A percentile compares a stretch with the other conserved stretches of the same genome.
These are phyloP conservation scores for Populus deltoides DNA, from an alignment of 345 rosid genomes.

Conservation along the genomic window DNA sequence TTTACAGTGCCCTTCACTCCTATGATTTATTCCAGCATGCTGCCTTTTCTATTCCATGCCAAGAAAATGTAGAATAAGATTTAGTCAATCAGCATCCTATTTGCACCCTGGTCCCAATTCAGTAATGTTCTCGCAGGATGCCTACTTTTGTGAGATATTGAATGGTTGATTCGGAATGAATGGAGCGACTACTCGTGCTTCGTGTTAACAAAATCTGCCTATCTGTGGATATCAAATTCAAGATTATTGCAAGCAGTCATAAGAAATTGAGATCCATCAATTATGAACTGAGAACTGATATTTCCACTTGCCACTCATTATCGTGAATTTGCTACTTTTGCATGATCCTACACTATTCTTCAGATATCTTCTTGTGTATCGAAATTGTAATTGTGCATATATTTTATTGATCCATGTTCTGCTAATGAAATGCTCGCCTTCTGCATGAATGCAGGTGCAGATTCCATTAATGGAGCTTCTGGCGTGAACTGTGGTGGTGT, in stretches of 20 bases:
- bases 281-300: not conserved
- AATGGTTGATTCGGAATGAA: not conserved
- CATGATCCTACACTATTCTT: not conserved
- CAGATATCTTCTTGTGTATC: not conserved
- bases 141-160: not conserved
- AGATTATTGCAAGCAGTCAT: not conserved
- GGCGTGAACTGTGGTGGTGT: slow-evolving; percentile 27
- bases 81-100: not conserved
- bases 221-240: not conserved
- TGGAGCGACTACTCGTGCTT: not conserved
- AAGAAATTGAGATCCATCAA: not conserved
- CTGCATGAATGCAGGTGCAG: slow-evolving; percentile 43
- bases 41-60: not conserved
- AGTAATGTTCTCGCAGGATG: not conserved
- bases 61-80: not conserved
- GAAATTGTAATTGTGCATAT: not conserved
- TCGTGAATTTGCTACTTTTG: not conserved
- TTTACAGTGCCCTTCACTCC: not conserved
- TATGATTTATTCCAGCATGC: not conserved
- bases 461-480: slow-evolving; percentile 25
- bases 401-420: not conserved
- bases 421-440: slow-evolving; percentile 3
- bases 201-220: not conserved
- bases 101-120: not conserved
- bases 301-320: not conserved